Evolutionary conservation across 2,329 filamentous ascomycete species (phyloP).

Genomic region (Stemphylium vesicarium): DNA sequence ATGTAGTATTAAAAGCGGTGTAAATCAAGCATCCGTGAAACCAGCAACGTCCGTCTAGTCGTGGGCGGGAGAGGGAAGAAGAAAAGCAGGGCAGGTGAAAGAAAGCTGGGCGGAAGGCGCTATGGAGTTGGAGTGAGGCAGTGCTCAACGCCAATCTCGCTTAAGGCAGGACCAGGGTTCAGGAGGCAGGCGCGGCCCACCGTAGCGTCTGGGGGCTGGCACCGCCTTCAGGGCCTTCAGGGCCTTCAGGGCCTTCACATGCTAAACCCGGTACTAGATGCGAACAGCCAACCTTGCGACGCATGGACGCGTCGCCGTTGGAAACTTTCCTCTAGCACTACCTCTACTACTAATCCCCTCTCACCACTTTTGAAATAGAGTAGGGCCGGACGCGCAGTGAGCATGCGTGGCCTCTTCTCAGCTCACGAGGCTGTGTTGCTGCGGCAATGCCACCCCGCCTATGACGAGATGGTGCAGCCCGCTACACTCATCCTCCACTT

Average conservation of each 20-base stretch:
- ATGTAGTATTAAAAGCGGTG: conserved; percentile 17
- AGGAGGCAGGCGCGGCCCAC: background rate
- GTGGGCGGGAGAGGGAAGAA: conserved; percentile 19
- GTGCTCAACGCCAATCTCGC: conserved; percentile 20
- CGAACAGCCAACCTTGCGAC: background rate
- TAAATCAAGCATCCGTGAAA: conserved; percentile 18
- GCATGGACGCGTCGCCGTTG: background rate
- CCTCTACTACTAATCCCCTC: too few relatives aligned
- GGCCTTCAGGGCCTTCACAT: background rate
- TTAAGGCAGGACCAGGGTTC: conserved; percentile 4
- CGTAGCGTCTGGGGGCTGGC: background rate
- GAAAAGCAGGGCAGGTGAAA: conserved; percentile 15
- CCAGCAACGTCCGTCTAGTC: conserved; percentile 19
- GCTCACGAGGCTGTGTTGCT: background rate
- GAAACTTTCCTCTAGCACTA: background rate
- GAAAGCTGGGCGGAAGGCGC: conserved; percentile 17
- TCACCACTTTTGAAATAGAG: background rate
- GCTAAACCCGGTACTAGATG: background rate
- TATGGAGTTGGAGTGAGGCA: conserved; percentile 16
- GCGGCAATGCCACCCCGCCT: background rate
- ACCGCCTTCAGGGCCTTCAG: background rate
- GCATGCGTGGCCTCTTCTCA: background rate
- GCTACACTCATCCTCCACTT: background rate
- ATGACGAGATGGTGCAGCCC: conserved; percentile 4
- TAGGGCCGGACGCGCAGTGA: background rate